Evolutionary conservation across 2,329 filamentous ascomycete genomes (phyloP).

Genomic region (Cladosporium sp.): DNA sequence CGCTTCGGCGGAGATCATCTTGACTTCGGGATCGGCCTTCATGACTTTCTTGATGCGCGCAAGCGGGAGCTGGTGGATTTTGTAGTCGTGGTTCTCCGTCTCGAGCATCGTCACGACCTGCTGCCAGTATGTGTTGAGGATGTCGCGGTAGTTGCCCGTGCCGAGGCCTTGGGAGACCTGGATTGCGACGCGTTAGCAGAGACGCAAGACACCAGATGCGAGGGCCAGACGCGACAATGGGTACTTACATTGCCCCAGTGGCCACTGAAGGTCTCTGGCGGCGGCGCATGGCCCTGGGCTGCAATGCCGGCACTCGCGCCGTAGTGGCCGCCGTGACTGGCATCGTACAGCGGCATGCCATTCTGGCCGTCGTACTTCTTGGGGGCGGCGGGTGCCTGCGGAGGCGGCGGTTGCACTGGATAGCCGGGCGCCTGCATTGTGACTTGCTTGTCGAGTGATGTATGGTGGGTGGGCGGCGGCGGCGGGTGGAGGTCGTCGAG

Average conservation of each 20-base stretch:
- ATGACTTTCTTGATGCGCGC: conserved; percentile 99
- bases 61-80: conserved; percentile 90
- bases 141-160: conserved; percentile 88
- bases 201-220: not conserved
- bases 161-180: conserved; percentile 88
- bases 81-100: conserved; percentile 94
- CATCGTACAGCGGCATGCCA: conserved; percentile 46
- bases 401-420: conserved; percentile 21
- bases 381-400: conserved; percentile 30
- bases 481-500: not conserved
- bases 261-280: conserved; percentile 83
- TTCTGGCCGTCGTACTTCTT: conserved; percentile 48
- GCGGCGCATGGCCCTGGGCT: conserved; percentile 80
- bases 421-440: conserved; percentile 11
- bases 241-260: conserved; percentile 85
- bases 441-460: not conserved
- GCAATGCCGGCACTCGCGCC: conserved; percentile 64
- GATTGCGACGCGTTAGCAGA: conserved; percentile 10
- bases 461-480: not conserved
- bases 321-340: conserved; percentile 46
- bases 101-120: conserved; percentile 96
- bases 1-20: conserved; percentile 99
- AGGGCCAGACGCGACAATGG: not conserved
- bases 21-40: conserved; percentile 98
- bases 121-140: conserved; percentile 98